phyloP scores from a whole-genome alignment of 192 early-diverging fungal species.

The Physocladia obscura region DNA sequence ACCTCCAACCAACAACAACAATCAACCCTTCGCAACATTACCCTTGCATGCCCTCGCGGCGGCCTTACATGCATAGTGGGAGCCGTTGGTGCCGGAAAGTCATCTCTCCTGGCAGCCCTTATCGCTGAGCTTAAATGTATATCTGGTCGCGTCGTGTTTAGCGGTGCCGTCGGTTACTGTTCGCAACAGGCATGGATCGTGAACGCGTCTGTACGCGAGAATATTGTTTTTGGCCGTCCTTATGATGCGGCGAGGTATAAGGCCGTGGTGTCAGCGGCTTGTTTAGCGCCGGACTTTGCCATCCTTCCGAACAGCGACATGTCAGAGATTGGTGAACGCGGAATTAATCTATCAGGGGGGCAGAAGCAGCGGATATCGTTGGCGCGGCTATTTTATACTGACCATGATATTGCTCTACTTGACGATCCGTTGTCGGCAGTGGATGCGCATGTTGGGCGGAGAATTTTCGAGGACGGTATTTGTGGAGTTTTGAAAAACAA shows the following conservation, averaged over 20 bases:
- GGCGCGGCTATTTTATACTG: constrained; percentile 74
- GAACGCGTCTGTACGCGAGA: constrained; percentile 59
- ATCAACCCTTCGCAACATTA: constrained; percentile 38
- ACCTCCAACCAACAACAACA: not conserved
- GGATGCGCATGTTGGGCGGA: constrained; percentile 56
- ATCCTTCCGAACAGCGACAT: not conserved
- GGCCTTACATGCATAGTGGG: constrained; percentile 77
- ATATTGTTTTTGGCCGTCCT: constrained; percentile 34
- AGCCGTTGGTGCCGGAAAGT: constrained; percentile 80
- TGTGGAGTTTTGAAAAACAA: constrained; percentile 62
- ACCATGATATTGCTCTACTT: constrained; percentile 72
- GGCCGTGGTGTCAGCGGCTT: not conserved
- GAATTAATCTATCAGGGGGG: constrained; percentile 59
- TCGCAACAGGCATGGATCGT: constrained; percentile 46
- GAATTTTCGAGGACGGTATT: constrained; percentile 76
- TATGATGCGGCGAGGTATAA: not conserved
- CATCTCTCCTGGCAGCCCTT: constrained; percentile 74
- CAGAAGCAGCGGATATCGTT: constrained; percentile 84
- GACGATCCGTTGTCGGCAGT: constrained; percentile 62
- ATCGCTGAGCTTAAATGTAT: constrained; percentile 74
- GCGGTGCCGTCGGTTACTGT: not conserved
- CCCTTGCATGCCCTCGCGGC: constrained; percentile 46
- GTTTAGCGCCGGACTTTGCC: not conserved
- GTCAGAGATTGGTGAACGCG: constrained; percentile 35
- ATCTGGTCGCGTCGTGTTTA: constrained; percentile 33